Conservation (phyloP, 495 filamentous ascomycete genomes). For the Penicillium dipodomyicola region DNA sequence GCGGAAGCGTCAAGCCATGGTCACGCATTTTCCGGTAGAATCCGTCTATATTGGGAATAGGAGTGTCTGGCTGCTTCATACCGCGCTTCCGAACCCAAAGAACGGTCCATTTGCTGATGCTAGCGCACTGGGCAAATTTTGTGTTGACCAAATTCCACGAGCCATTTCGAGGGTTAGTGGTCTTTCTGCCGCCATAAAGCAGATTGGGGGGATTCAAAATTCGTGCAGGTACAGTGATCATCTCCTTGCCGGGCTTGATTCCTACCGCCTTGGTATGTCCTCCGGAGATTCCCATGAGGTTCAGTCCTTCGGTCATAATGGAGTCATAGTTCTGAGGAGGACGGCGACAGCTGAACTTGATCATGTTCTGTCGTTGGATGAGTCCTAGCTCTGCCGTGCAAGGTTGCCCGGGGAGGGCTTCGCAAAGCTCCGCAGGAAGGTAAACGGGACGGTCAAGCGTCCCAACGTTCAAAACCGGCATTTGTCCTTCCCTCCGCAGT, state of each 20-base stretch:
- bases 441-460: constrained; percentile 52
- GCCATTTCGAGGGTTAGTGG: constrained; percentile 4
- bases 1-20: neutral
- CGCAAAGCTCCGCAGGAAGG: constrained; percentile 60
- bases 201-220: constrained; percentile 18
- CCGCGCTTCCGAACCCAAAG: constrained; percentile 2
- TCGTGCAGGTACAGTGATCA: constrained; percentile 22
- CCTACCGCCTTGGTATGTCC: neutral
- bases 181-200: constrained; percentile 10
- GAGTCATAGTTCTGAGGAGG: constrained; percentile 62
- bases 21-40: neutral
- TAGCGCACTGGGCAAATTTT: constrained; percentile 8
- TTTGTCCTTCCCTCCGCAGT: too few species aligned
- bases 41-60: neutral
- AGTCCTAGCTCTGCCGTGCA: constrained; percentile 37
- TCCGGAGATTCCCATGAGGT: constrained; percentile 44
- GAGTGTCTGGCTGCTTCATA: too few species aligned
- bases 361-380: constrained; percentile 58
- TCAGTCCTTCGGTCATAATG: constrained; percentile 52
- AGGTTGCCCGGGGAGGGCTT: constrained; percentile 61
- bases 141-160: constrained; percentile 21
- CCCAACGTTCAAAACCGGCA: constrained; percentile 68
- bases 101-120: constrained; percentile 6
- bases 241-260: constrained; percentile 6
- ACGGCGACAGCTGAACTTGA: constrained; percentile 60